phyloP scores from a whole-genome alignment of 306 rosid genomes.

The Aeschynomene evenia region DNA sequence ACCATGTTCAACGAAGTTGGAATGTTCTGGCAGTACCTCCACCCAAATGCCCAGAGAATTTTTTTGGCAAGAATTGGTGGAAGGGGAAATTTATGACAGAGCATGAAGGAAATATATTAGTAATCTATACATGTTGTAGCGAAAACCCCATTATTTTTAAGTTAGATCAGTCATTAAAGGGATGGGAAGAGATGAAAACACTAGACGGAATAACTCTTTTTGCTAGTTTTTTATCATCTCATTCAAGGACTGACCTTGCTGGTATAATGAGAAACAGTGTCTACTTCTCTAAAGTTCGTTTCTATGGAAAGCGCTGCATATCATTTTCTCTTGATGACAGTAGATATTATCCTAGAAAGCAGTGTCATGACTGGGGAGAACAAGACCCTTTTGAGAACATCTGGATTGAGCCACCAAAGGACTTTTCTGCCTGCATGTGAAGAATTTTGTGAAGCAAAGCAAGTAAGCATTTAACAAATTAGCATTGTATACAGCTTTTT shows the following conservation, averaged over 20 bases:
- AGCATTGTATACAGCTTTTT: constrained; percentile 19
- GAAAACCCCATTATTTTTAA: constrained; percentile 75
- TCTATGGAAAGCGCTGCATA: constrained; percentile 76
- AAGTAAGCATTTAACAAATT: constrained; percentile 35
- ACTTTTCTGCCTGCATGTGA: constrained; percentile 54
- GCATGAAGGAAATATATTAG: constrained; percentile 66
- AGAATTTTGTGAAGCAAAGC: constrained; percentile 35
- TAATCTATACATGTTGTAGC: constrained; percentile 72
- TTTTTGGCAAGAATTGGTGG: constrained; percentile 88
- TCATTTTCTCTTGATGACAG: constrained; percentile 64
- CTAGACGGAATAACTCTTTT: constrained; percentile 68
- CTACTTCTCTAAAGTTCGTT: constrained; percentile 85
- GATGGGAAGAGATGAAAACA: constrained; percentile 72
- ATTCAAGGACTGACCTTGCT: constrained; percentile 63
- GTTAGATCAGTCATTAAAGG: constrained; percentile 58
- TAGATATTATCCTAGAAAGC: constrained; percentile 83
- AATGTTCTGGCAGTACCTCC: constrained; percentile 81
- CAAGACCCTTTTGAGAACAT: constrained; percentile 77
- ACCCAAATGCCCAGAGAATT: constrained; percentile 78
- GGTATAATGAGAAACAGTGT: constrained; percentile 70
- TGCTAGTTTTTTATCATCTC: constrained; percentile 76
- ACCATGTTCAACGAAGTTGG: constrained; percentile 62
- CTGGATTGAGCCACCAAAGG: constrained; percentile 81
- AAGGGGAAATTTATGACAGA: constrained; percentile 85
- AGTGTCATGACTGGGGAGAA: constrained; percentile 88